Evolutionary conservation across 225 moss, liverwort and hornwort species (phyloP).

Genomic region (Pleurozium schreberi): DNA sequence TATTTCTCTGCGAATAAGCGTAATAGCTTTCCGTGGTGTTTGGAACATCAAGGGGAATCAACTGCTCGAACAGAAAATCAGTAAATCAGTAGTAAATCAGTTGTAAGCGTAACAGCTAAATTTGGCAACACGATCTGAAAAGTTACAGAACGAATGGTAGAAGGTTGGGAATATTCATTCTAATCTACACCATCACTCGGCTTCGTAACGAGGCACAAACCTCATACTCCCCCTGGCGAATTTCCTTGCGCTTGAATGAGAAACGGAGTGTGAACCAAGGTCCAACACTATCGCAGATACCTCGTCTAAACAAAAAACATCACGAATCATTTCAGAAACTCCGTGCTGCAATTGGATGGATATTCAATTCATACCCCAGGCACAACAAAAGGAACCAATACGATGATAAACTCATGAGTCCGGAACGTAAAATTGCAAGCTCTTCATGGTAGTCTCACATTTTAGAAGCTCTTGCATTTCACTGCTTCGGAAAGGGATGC

Average conservation of each 20-base stretch:
- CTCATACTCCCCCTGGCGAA: conserved; percentile 81
- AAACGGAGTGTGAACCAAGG: conserved; percentile 88
- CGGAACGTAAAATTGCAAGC: background rate
- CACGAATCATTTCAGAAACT: background rate
- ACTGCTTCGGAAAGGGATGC: background rate
- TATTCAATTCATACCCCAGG: background rate
- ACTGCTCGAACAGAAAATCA: conserved; percentile 13
- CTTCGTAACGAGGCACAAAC: conserved; percentile 5
- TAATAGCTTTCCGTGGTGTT: conserved; percentile 79
- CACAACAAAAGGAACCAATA: background rate
- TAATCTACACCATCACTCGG: background rate
- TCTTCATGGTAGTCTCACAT: background rate
- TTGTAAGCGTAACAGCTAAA: background rate
- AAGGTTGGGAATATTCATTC: background rate
- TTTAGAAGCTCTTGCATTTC: background rate
- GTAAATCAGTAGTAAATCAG: background rate
- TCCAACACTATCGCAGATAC: conserved; percentile 96
- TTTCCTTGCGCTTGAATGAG: conserved; percentile 81
- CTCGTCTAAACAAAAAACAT: conserved; percentile 47
- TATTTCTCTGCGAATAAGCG: conserved; percentile 53
- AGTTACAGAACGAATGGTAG: background rate
- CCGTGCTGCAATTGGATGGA: background rate
- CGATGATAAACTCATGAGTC: background rate
- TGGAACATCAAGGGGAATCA: conserved; percentile 48
- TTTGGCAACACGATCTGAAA: background rate